Evolutionary conservation across 148 eudicot genomes (phyloP).

Genomic region (Rhododendron ferrugineum): DNA sequence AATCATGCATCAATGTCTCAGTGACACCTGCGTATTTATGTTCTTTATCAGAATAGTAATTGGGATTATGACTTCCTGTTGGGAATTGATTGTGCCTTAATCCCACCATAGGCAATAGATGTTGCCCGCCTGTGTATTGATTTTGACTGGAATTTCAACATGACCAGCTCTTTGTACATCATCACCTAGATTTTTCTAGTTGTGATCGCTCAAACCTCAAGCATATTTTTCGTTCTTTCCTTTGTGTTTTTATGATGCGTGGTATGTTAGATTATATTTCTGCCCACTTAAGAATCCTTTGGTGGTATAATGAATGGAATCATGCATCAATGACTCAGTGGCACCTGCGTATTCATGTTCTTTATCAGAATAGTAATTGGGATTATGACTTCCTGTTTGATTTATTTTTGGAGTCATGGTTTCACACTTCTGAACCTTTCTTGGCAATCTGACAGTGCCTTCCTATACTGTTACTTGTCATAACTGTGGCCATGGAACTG

Average conservation of each 20-base stretch:
- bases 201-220: not conserved
- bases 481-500: constrained; percentile 96
- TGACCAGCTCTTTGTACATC: not conserved
- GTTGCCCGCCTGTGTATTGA: not conserved
- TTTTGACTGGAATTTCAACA: not conserved
- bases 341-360: not conserved
- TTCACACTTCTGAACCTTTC: constrained; percentile 20
- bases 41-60: not conserved
- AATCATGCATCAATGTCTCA: not conserved
- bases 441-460: constrained; percentile 61
- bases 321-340: not conserved
- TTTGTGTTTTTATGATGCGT: not conserved
- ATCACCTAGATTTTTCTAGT: not conserved
- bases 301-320: not conserved
- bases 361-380: not conserved
- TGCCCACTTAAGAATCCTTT: not conserved
- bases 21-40: not conserved
- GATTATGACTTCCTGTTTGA: not conserved
- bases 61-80: not conserved
- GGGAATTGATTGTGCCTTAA: not conserved
- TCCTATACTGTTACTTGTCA: constrained; percentile 68
- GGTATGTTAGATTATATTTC: not conserved
- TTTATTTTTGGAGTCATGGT: not conserved
- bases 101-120: not conserved
- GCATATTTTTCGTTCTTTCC: not conserved